A percentile compares a stretch with the other conserved stretches of the same genome.
Evolutionary conservation across 2,329 filamentous ascomycete species (phyloP).

Genomic region (Stachybotrys elegans): DNA sequence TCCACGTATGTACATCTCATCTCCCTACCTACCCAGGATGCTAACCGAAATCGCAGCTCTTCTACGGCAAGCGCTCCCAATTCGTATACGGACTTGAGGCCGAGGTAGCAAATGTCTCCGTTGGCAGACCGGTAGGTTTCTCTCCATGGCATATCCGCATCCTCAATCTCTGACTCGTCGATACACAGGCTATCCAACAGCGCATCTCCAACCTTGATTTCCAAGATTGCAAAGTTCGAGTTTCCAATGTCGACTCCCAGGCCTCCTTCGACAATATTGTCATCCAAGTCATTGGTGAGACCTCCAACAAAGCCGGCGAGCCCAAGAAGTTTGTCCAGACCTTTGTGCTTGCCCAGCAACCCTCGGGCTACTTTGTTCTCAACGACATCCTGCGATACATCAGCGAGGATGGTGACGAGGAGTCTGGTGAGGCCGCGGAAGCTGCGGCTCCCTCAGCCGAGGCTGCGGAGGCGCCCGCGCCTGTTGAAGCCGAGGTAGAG

Average conservation of each 20-base stretch:
- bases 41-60: constrained; percentile 50
- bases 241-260: constrained; percentile 96
- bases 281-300: constrained; percentile 96
- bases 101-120: constrained; percentile 77
- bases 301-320: constrained; percentile 86
- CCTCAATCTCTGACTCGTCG: constrained; percentile 8
- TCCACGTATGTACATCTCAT: constrained; percentile 55
- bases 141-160: constrained; percentile 2
- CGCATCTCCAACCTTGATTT: constrained; percentile 91
- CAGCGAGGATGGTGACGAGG: constrained; percentile 75
- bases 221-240: constrained; percentile 96
- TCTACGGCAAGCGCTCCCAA: constrained; percentile 94
- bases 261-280: constrained; percentile 89
- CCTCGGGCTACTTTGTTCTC: constrained; percentile 94
- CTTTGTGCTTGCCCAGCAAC: constrained; percentile 93
- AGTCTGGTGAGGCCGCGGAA: constrained; percentile 36
- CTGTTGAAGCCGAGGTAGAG: constrained; percentile 24
- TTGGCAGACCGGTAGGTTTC: constrained; percentile 70
- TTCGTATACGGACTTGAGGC: constrained; percentile 91
- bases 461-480: constrained; percentile 18
- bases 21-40: background rate
- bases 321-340: constrained; percentile 97
- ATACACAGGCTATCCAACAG: constrained; percentile 77
- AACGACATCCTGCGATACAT: constrained; percentile 98
- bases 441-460: constrained; percentile 21